Conservation (phyloP, 2,329 filamentous ascomycete genomes). For the Diatrype stigma region DNA sequence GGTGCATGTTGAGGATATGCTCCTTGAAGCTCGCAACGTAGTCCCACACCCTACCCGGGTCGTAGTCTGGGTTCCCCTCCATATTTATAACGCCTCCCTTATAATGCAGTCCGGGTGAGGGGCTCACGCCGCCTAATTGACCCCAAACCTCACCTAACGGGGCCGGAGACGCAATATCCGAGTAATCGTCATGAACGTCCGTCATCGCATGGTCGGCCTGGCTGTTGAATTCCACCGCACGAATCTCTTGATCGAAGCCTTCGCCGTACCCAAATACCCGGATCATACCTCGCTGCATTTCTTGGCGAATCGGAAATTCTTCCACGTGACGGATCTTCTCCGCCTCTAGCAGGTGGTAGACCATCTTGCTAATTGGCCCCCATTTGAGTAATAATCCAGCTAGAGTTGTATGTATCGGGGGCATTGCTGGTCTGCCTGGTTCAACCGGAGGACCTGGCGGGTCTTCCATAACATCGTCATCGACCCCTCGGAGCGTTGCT, state of each 20-base stretch:
- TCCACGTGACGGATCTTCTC: constrained; percentile 54
- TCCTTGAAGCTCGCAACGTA: constrained; percentile 56
- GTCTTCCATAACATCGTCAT: constrained; percentile 45
- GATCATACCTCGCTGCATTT: constrained; percentile 69
- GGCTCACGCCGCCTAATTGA: constrained; percentile 48
- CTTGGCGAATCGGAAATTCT: constrained; percentile 72
- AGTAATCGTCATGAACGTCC: constrained; percentile 39
- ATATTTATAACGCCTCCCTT: constrained; percentile 35
- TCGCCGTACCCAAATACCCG: constrained; percentile 77
- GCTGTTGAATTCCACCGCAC: constrained; percentile 42
- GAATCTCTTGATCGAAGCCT: constrained; percentile 52
- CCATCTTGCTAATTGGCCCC: constrained; percentile 63
- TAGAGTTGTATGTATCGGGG: constrained; percentile 84
- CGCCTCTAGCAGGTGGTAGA: constrained; percentile 44
- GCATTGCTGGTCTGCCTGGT: constrained; percentile 65
- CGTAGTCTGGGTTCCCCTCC: constrained; percentile 53
- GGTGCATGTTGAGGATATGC: constrained; percentile 63
- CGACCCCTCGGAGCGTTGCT: constrained; percentile 29
- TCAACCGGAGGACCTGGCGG: constrained; percentile 49
- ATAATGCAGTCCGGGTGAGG: constrained; percentile 31
- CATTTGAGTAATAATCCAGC: constrained; percentile 76
- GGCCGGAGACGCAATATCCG: constrained; percentile 50
- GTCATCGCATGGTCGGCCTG: constrained; percentile 31
- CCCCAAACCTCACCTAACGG: constrained; percentile 55
- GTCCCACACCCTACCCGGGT: constrained; percentile 42